Base-by-base conservation (phyloP, 441 rosid species). In the Erodium trifolium region DNA sequence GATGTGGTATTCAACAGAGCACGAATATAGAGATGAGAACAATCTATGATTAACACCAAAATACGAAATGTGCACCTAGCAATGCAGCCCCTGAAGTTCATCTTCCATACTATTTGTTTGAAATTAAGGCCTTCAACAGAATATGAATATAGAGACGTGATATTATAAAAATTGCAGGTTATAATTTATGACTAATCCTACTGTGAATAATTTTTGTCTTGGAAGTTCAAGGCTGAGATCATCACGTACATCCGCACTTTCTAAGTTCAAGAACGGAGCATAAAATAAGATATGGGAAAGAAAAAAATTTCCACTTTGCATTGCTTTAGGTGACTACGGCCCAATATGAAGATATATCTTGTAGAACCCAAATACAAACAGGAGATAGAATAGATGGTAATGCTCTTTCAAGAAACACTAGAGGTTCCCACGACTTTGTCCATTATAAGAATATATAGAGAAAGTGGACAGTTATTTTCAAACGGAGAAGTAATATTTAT, bases 71-170 rank as follows among this genome's bases (percentile, higher is more conserved):
- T 73, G 97, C 92, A 55, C 87, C 97, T 12, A 92, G 74, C 81
- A 82, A 71, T 67, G 88, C 79, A 77, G 81, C 73, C 2, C 83
- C 78, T 77, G 68, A 67, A 76, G 77, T 96, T 88, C 71, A 84
- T 88, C 96, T 88, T 79, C 49, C 75, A 70, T 3, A 68, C 17
- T 63, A 6, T 16, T 13, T 10, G 27, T 23, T 0, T 23, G 27
- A 23, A 23, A 23, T 23, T 23, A 23, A 23, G 27, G 27, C 2
- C n/a, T n/a, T n/a, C n/a, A n/a, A n/a, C n/a, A n/a, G n/a, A 23
- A 23, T 23, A 23, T 2, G 27, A 35, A 47, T 47, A 10, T 45
- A 1, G 3, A 47, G 53, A 47, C 12, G n/a, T 47, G 53, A 47
- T 9, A 80, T 75, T 55, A 16, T 55, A 16, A 55, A 55, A 9